Conservation (phyloP, 2,329 filamentous ascomycete genomes). For the Xylaria sp. region DNA sequence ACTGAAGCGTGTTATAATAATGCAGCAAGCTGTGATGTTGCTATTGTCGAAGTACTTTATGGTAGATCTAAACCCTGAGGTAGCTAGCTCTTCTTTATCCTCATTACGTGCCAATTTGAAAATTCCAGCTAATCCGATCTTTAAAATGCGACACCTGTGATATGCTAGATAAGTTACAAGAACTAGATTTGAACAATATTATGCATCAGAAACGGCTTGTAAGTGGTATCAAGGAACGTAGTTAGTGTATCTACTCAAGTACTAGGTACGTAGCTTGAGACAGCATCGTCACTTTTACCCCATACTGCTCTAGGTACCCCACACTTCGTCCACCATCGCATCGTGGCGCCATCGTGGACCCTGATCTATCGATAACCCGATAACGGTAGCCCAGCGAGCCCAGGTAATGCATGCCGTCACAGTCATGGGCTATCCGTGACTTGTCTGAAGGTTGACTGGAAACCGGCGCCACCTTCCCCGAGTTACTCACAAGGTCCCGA, state of each 20-base stretch:
- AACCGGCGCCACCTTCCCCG: constrained; percentile 21
- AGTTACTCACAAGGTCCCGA: constrained; percentile 27
- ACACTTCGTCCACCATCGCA: neutral
- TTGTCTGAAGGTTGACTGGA: neutral
- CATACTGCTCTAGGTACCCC: constrained; percentile 12
- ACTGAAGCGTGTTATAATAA: too few species aligned
- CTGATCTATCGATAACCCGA: constrained; percentile 23
- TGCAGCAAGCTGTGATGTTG: too few species aligned
- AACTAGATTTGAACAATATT: too few species aligned
- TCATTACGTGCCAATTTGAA: too few species aligned
- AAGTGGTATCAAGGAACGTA: neutral
- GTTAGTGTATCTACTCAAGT: neutral
- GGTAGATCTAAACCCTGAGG: too few species aligned
- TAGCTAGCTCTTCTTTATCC: too few species aligned
- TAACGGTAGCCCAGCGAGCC: constrained; percentile 16
- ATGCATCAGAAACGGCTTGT: neutral
- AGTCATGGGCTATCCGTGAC: constrained; percentile 26
- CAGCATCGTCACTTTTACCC: neutral
- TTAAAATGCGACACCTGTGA: too few species aligned
- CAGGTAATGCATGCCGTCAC: constrained; percentile 29
- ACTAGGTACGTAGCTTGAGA: neutral
- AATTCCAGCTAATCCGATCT: too few species aligned
- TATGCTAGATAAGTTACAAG: too few species aligned
- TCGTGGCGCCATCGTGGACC: too few species aligned
- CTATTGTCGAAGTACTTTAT: too few species aligned